These are phyloP conservation scores for Trametes cingulata DNA, from an alignment of 768 basidiomycete species.

Conservation along the genomic window DNA sequence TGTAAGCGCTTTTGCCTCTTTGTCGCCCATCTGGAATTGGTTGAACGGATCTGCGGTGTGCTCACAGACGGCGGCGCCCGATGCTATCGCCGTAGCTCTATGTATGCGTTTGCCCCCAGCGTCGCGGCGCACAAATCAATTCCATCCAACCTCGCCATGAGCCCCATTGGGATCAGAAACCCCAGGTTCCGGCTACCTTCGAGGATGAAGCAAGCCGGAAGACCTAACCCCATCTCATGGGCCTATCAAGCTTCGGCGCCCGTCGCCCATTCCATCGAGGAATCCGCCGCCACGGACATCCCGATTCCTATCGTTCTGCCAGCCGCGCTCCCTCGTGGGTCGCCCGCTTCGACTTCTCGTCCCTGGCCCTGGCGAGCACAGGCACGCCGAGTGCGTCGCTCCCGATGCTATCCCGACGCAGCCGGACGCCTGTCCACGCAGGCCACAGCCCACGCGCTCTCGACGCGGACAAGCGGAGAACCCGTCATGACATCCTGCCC, in stretches of 20 bases:
- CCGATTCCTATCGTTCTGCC: background rate
- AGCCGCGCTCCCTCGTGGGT: background rate
- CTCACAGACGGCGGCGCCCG: no score
- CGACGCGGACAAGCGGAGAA: background rate
- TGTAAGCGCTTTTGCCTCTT: background rate
- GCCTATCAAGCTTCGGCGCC: background rate
- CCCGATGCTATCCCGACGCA: slow-evolving; percentile 1
- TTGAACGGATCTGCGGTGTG: no score
- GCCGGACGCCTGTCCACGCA: no score
- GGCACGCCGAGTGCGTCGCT: background rate
- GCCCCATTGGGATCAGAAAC: no score
- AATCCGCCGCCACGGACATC: background rate
- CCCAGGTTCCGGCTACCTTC: background rate
- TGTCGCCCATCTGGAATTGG: background rate
- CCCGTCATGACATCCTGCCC: no score
- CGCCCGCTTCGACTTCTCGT: background rate
- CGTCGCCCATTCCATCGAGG: background rate
- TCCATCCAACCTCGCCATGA: no score
- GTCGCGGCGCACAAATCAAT: no score
- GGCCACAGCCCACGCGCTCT: no score
- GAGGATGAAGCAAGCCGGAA: background rate
- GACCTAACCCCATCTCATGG: background rate
- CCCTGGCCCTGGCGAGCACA: slow-evolving; percentile 8
- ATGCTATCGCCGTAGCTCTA: no score
- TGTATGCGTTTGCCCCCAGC: no score